Conservation (phyloP, 768 basidiomycete species). For the Tulasnella sp. region DNA sequence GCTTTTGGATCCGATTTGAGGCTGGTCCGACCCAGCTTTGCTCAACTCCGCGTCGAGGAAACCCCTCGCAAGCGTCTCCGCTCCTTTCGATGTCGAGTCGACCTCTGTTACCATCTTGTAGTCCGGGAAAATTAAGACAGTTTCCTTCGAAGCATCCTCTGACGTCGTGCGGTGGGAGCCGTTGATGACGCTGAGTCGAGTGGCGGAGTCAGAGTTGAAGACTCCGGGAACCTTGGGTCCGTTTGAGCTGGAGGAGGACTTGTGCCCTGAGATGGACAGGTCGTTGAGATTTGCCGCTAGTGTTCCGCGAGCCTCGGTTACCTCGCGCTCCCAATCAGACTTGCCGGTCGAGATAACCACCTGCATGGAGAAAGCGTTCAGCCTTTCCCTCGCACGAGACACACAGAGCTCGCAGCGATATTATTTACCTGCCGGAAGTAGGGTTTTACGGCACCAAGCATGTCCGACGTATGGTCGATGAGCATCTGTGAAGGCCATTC, state of each 20-base stretch:
- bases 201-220: conserved; percentile 49
- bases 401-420: not conserved
- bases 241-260: conserved; percentile 13
- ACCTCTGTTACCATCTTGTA: conserved; percentile 77
- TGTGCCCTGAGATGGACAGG: conserved; percentile 22
- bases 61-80: conserved; percentile 57
- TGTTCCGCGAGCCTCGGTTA: conserved; percentile 60
- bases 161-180: conserved; percentile 71
- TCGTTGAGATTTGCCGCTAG: conserved; percentile 50
- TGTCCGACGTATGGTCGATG: conserved; percentile 67
- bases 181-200: conserved; percentile 65
- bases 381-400: not conserved
- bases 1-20: conserved; percentile 43
- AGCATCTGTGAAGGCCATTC: conserved; percentile 51
- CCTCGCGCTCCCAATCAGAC: conserved; percentile 77
- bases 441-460: conserved; percentile 81
- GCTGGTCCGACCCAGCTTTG: conserved; percentile 35
- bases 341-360: conserved; percentile 85
- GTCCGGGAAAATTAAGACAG: conserved; percentile 87
- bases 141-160: conserved; percentile 56
- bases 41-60: conserved; percentile 54
- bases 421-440: conserved; percentile 64
- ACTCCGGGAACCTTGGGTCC: conserved; percentile 40
- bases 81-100: conserved; percentile 53
- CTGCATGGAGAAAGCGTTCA: conserved; percentile 32